Conservation (phyloP, 2,329 filamentous ascomycete species). For the Sporothrix inflata region DNA sequence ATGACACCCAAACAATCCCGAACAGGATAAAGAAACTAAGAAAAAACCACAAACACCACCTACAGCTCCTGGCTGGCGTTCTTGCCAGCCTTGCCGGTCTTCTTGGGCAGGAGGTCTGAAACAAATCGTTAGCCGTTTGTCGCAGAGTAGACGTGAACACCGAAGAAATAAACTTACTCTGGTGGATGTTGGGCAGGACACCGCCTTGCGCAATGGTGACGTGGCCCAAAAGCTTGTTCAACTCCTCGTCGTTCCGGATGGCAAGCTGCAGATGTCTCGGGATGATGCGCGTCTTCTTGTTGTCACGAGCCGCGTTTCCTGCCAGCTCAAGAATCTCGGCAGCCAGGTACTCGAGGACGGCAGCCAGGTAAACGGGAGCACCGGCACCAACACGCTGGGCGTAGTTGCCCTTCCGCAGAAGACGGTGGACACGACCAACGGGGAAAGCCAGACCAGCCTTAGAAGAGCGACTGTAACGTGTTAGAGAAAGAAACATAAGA, state of each 20-base stretch:
- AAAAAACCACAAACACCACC: constrained; percentile 46
- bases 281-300: constrained; percentile 99
- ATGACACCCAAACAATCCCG: constrained; percentile 71
- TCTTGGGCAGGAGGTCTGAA: constrained; percentile 96
- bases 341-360: constrained; percentile 96
- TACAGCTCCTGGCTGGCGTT: constrained; percentile 93
- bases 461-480: constrained; percentile 78
- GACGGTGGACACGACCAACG: constrained; percentile 99
- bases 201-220: constrained; percentile 98
- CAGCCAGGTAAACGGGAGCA: constrained; percentile 95
- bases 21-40: constrained; percentile 63
- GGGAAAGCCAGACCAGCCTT: constrained; percentile 99
- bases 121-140: constrained; percentile 34
- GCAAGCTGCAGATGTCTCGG: constrained; percentile 98
- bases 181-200: constrained; percentile 98
- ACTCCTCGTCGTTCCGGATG: constrained; percentile 98
- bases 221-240: constrained; percentile 97
- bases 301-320: constrained; percentile 97
- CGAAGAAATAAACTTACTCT: constrained; percentile 69
- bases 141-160: background rate
- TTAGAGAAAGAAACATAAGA: constrained; percentile 47
- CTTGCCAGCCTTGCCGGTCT: constrained; percentile 95
- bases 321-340: constrained; percentile 99
- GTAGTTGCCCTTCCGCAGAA: constrained; percentile 98
- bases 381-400: constrained; percentile 99